These are phyloP conservation scores for Aspergillus novoparasiticus DNA, from an alignment of 2,329 filamentous ascomycete species.

Conservation along the genomic window DNA sequence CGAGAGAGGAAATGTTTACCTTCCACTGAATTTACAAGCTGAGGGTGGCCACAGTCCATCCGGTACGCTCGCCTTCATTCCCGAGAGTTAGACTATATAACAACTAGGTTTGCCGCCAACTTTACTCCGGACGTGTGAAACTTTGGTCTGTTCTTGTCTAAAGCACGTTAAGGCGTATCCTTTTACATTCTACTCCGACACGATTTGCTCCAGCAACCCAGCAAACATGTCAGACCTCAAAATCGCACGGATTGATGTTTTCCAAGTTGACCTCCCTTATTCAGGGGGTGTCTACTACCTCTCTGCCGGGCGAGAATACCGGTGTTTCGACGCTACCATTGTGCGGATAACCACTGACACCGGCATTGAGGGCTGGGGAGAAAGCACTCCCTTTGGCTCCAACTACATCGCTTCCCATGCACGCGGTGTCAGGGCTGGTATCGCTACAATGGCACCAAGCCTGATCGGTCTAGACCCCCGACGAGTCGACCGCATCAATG, in stretches of 20 bases:
- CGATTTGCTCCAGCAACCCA: neutral
- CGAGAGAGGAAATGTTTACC: too few species aligned
- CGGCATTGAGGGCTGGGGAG: constrained; percentile 30
- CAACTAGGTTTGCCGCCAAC: too few species aligned
- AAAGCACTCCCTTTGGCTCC: constrained; percentile 29
- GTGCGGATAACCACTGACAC: constrained; percentile 27
- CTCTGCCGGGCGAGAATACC: constrained; percentile 22
- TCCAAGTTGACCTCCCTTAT: constrained; percentile 26
- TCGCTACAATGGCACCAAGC: constrained; percentile 28
- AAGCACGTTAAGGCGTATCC: too few species aligned
- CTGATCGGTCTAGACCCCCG: constrained; percentile 29
- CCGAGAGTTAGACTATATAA: too few species aligned
- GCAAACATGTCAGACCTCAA: neutral
- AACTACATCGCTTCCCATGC: constrained; percentile 27
- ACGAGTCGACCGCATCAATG: constrained; percentile 30
- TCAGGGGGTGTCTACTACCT: constrained; percentile 20
- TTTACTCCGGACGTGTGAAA: too few species aligned
- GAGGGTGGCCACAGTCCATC: too few species aligned
- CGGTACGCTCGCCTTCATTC: too few species aligned
- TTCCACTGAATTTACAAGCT: too few species aligned
- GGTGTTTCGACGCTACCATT: constrained; percentile 27
- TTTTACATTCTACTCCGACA: too few species aligned
- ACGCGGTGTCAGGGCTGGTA: constrained; percentile 26
- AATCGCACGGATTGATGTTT: constrained; percentile 23
- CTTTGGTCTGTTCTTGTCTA: too few species aligned